phyloP scores from a whole-genome alignment of 495 filamentous ascomycete genomes.

The Oidiodendron maius region DNA sequence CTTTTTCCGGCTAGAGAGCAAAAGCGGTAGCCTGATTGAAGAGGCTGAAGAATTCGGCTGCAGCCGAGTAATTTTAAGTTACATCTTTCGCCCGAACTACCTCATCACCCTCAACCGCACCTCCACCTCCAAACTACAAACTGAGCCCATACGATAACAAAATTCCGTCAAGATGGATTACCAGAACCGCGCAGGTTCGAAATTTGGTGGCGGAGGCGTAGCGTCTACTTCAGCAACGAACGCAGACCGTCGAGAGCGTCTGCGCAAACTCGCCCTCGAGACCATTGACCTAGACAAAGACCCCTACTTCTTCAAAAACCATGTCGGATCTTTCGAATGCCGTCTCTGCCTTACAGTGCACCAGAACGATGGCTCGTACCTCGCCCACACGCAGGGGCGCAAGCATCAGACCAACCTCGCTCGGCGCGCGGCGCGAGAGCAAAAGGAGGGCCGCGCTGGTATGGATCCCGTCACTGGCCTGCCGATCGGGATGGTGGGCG shows the following conservation, averaged over 20 bases:
- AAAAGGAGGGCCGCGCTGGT: constrained; percentile 73
- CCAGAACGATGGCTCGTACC: constrained; percentile 99
- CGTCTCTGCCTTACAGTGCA: constrained; percentile 98
- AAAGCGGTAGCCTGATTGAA: background rate
- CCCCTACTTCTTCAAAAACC: constrained; percentile 99
- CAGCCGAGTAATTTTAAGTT: background rate
- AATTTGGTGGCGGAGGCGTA: constrained; percentile 96
- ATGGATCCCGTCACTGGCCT: constrained; percentile 71
- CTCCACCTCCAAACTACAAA: background rate
- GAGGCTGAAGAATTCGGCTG: constrained; percentile 16
- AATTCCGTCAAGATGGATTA: constrained; percentile 44
- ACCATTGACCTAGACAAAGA: constrained; percentile 99
- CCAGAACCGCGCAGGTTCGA: constrained; percentile 93
- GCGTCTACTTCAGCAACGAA: constrained; percentile 91
- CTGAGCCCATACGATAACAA: background rate
- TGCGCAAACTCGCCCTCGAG: constrained; percentile 96
- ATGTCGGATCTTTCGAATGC: constrained; percentile 97
- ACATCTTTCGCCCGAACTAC: background rate
- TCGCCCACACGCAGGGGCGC: constrained; percentile 96
- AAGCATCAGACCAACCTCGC: constrained; percentile 99
- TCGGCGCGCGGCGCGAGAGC: constrained; percentile 85
- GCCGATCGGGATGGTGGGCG: constrained; percentile 66
- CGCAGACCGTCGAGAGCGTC: constrained; percentile 92
- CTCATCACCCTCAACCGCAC: background rate
- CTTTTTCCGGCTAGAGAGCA: background rate